Base-by-base conservation (phyloP, 2,329 filamentous ascomycete genomes). In the Neobulgaria alba region DNA sequence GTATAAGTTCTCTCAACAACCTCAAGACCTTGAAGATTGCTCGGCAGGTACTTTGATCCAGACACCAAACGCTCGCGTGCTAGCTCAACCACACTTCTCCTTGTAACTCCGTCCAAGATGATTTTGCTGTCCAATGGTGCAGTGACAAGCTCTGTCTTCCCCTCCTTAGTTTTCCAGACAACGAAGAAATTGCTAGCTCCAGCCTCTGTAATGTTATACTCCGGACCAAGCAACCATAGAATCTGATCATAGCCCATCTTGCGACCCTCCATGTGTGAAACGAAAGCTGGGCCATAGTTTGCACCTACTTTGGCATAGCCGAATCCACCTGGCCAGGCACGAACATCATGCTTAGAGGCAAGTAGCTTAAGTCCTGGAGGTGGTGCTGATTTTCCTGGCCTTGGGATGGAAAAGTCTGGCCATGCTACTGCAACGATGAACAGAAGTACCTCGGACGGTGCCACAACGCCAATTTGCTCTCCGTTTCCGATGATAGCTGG, bases 161-260 rank as follows among this genome's bases (percentile, higher is more conserved):
- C 78, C 51, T 80, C 73, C 59, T 71, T 74, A 37, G 71, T 75
- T 58, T 72, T 73, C 85, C 83, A 88, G 12, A 95, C 68, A 8
- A 94, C 69, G 57, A 95, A 94, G 66, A 95, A 95, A 65, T 95
- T 95, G 56, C 79, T 85, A 10, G 87, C 89, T 5, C 89, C 89
- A 1, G 89, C 89, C 68, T 95, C 89, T 2, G 89, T 95, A 48
- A 92, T 88, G 59, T 78, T 42, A 73, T 74, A 15, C 12, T 26
- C 23, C 23, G 23, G 23, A 29, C 87, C 87, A 57, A 94, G 92
- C 37, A 95, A 72, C 89, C 89, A 95, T 10, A 95, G 72, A 42
- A 95, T 83, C 71, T 95, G 89, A 58, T 90, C 77, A 64, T 78
- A 95, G 0, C 89, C 89, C 23, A 74, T 65, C 10, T 67, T 68